phyloP scores from a whole-genome alignment of 139 green algal genomes.

The Pseudopediastrum boryanum region DNA sequence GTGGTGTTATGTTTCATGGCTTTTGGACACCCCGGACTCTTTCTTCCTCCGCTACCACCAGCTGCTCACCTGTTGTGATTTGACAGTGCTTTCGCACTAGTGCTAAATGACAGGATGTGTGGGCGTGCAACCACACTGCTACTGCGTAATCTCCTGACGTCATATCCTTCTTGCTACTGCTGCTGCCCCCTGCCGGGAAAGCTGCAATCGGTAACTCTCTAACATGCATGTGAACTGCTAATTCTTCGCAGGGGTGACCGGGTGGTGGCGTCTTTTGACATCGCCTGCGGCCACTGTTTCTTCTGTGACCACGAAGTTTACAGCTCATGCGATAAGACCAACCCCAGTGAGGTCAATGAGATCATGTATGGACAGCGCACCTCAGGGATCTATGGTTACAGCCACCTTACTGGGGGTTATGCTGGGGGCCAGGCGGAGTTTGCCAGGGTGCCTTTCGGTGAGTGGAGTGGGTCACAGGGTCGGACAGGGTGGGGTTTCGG shows the following conservation, averaged over 20 bases:
- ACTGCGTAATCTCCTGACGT: no score
- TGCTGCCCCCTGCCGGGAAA: not conserved
- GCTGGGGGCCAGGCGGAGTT: constrained; percentile 80
- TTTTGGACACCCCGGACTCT: no score
- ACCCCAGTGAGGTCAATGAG: constrained; percentile 48
- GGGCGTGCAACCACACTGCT: no score
- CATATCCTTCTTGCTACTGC: constrained; percentile 9
- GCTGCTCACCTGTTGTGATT: no score
- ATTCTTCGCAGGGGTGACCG: constrained; percentile 56
- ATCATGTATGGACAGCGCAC: constrained; percentile 46
- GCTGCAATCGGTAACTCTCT: not conserved
- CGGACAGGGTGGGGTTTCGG: no score
- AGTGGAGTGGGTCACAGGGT: no score
- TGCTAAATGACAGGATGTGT: no score
- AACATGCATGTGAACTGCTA: no score
- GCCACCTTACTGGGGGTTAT: constrained; percentile 67
- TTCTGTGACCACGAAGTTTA: constrained; percentile 58
- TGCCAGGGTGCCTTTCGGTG: constrained; percentile 67
- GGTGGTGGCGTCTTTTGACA: constrained; percentile 76
- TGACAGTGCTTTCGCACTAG: no score
- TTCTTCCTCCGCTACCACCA: no score
- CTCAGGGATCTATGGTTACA: constrained; percentile 57
- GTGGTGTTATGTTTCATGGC: no score
- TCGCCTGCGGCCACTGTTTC: constrained; percentile 70
- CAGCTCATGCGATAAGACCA: constrained; percentile 62